Evolutionary conservation across 2,329 filamentous ascomycete species (phyloP), one percentile per base, ranked within the genome.

Genomic region (Stachybotrys chartarum): DNA sequence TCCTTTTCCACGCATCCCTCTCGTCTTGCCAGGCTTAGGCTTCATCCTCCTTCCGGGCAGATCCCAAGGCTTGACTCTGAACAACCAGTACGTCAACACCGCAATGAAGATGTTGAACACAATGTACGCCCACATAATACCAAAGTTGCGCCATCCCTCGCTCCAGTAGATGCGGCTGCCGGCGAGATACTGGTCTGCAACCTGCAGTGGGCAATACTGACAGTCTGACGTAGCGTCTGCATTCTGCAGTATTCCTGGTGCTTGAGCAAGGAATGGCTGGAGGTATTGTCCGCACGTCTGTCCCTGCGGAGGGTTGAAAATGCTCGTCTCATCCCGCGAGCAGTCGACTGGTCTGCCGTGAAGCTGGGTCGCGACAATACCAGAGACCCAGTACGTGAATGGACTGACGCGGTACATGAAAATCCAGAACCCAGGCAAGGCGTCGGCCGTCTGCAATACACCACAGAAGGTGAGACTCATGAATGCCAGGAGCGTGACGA

Each of bases 361-460:
- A 2, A 91, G 74, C 65, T 86, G 81, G 0, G 86, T 88, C 1
- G 83, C 76, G 3, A 88, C 77, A 69, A 91, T 85, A 11, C 83
- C 86, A 1, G 78, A 77, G 56, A 91, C 83, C 76, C 78, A 83
- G 68, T 89, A 90, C 0, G 84, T 88, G 57, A 88, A 85, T 0
- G 85, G 85, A 0, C 79, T 84, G 12, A 83, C 75, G 30, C 82
- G 78, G 68, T 90, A 72, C 87, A 90, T 90, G 72, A 89, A 90
- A 58, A 83, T 83, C 87, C 87, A 91, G 73, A 91, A 91, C 0
- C 82, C 78, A 0, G 87, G 87, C 1, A 91, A 75, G 0, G 77
- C 75, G 4, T 64, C 57, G 0, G 84, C 80, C 0, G 78, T 69
- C 57, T 86, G 82, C 54, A 90, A 71, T 4, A 90, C 86, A 65